Evolutionary conservation across 352 stramenopile species (phyloP), one percentile per base, ranked within the genome.

Genomic region (Albugo laibachii): DNA sequence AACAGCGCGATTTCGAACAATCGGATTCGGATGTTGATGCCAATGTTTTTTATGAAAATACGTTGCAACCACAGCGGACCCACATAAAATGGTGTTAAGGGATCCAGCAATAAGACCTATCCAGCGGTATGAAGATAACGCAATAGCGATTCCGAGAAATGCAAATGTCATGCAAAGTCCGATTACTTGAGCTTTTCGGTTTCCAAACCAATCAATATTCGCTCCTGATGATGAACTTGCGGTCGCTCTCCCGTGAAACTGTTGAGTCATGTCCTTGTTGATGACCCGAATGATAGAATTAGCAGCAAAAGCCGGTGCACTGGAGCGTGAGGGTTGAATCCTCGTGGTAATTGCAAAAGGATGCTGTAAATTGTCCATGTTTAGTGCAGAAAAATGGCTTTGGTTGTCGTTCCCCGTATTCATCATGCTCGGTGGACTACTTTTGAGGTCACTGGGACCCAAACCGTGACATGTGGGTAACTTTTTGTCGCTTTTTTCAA

Each of bases 91-190:
- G 3, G 76, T 88, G 38, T 82, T 56, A 2, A 88, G 48, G 14
- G 76, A 83, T 31, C 76, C 76, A 47, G 85, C 80, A 1, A 88
- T 70, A 14, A 85, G 61, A 0, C 76, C 76, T 42, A 69, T 86
- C 78, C 78, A 92, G 15, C 75, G 78, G 53, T 81, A 87, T 56
- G 81, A 84, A 69, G 88, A 92, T 50, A 92, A 75, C 27, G 78
- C 78, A 48, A 92, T 79, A 15, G 78, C 83, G 16, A 92, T 54
- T 6, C 75, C 78, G 0, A 92, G 56, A 27, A 87, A 92, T 4
- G 75, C 78, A 69, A 92, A 84, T 19, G 78, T 85, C 24, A 85
- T 63, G 45, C 73, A 87, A 56, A 74, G 84, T 11, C 78, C 78
- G 10, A 92, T 69, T 18, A 92, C 45, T 57, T 92, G 78, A 35